A percentile compares a stretch with the other conserved stretches of the same genome.
phyloP scores from a whole-genome alignment of 768 basidiomycete species.

The Trametes villosa region DNA sequence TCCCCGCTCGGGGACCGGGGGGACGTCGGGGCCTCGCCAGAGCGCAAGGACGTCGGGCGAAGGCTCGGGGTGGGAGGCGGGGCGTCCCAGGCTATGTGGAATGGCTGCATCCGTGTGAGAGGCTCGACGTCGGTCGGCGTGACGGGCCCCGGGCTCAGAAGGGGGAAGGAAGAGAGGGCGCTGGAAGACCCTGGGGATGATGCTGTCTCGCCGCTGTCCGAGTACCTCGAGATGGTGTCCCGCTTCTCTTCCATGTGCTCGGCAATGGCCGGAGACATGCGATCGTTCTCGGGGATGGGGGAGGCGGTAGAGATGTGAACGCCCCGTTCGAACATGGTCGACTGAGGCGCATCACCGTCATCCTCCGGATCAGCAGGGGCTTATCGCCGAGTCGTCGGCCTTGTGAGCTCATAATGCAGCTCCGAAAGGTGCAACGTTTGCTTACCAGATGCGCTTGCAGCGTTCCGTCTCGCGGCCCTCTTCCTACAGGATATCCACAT shows the following conservation, averaged over 20 bases:
- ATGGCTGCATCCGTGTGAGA: not conserved
- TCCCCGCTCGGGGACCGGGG: not conserved
- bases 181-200: not conserved
- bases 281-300: not conserved
- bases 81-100: conserved; percentile 7
- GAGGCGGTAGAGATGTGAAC: not conserved
- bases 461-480: not conserved
- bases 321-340: not conserved
- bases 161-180: not conserved
- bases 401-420: too few species aligned
- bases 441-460: not conserved
- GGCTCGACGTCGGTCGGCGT: not conserved
- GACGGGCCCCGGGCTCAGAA: not conserved
- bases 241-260: not conserved
- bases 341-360: not conserved
- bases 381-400: too few species aligned
- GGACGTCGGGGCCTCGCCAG: not conserved
- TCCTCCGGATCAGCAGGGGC: not conserved
- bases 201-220: not conserved
- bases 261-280: not conserved
- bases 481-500: conserved; percentile 1
- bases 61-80: conserved; percentile 8
- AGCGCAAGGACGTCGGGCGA: not conserved
- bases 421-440: too few species aligned
- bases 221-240: not conserved